Percentiles rank a stretch among this genome's conserved stretches.
Evolutionary conservation across 768 basidiomycete genomes (phyloP).

Genomic region (Macrolepiota albuminosa): DNA sequence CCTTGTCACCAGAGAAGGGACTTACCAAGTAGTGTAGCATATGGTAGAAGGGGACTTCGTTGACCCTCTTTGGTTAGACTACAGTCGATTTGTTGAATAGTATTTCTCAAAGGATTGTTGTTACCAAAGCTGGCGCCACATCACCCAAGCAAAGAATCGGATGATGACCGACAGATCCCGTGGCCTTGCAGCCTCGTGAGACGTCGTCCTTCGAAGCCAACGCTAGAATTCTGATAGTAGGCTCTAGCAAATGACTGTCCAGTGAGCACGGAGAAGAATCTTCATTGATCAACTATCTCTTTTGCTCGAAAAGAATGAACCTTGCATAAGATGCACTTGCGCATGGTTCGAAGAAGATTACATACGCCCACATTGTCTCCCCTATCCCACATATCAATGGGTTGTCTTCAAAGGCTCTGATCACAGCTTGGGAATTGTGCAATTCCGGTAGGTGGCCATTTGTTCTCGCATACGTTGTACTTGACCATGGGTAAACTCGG

Average conservation of each 20-base stretch:
- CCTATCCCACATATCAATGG: neutral
- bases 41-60: neutral
- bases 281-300: too few relatives aligned
- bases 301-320: neutral
- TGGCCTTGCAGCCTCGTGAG: neutral
- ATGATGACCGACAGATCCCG: neutral
- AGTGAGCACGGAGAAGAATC: neutral
- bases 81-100: neutral
- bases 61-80: neutral
- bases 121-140: neutral
- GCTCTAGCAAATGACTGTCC: neutral
- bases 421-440: neutral
- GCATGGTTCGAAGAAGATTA: neutral
- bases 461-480: slow-evolving; percentile 33
- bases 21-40: neutral
- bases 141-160: too few relatives aligned
- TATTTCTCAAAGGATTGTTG: neutral
- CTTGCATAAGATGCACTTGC: neutral
- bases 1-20: neutral
- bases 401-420: too few relatives aligned
- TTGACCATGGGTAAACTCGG: slow-evolving; percentile 43
- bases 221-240: neutral
- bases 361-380: neutral
- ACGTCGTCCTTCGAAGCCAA: neutral
- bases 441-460: slow-evolving; percentile 3